phyloP scores from a whole-genome alignment of 2,329 filamentous ascomycete species.

The Neopestalotiopsis sp. region DNA sequence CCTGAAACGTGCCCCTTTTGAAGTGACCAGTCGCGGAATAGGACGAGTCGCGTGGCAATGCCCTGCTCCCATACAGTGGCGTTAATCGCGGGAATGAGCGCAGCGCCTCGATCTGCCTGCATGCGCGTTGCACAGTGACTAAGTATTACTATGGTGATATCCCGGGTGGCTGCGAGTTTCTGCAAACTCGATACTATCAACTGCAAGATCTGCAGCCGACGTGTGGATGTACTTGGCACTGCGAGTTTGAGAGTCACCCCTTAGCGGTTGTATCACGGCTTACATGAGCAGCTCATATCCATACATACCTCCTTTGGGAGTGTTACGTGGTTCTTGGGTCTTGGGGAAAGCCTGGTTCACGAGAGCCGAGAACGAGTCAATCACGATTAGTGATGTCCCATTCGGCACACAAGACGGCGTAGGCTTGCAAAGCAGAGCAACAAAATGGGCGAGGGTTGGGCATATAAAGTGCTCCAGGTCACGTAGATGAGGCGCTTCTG shows the following conservation, averaged over 20 bases:
- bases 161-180: constrained; percentile 75
- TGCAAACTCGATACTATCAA: constrained; percentile 73
- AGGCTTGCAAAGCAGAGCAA: constrained; percentile 77
- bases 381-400: constrained; percentile 71
- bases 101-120: constrained; percentile 68
- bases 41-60: constrained; percentile 72
- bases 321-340: constrained; percentile 45
- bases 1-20: constrained; percentile 50
- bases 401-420: constrained; percentile 65
- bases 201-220: constrained; percentile 60
- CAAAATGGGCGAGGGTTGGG: constrained; percentile 70
- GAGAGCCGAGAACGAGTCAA: constrained; percentile 80
- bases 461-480: constrained; percentile 51
- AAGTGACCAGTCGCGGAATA: constrained; percentile 80
- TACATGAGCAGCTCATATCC: constrained; percentile 21
- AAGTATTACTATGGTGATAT: constrained; percentile 76
- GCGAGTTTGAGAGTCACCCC: constrained; percentile 19
- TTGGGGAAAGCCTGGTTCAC: constrained; percentile 80
- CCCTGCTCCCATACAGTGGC: constrained; percentile 81
- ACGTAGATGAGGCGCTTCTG: constrained; percentile 20
- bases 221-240: constrained; percentile 46
- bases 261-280: constrained; percentile 4
- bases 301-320: constrained; percentile 48
- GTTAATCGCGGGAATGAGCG: constrained; percentile 77
- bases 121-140: constrained; percentile 86